Percentiles rank a stretch among this genome's conserved stretches.
Conservation (phyloP, 2,329 filamentous ascomycete species). For the Colletotrichum sp. region DNA sequence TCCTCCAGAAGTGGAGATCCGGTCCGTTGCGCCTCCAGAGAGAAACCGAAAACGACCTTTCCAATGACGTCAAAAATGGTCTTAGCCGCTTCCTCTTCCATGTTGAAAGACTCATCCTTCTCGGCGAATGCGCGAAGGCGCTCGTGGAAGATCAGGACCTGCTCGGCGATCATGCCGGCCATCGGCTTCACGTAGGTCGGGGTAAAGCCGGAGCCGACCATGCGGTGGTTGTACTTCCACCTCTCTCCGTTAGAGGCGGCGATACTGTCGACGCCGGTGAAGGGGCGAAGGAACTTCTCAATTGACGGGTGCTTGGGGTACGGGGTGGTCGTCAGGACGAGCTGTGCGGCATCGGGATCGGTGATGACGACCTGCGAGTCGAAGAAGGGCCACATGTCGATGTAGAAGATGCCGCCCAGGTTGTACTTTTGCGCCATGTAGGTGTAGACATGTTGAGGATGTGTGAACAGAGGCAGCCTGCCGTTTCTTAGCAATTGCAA, state of each 20-base stretch:
- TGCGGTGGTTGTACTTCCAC: constrained; percentile 33
- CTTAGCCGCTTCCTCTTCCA: constrained; percentile 26
- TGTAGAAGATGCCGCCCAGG: constrained; percentile 34
- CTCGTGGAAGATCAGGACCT: constrained; percentile 27
- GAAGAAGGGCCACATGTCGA: constrained; percentile 34
- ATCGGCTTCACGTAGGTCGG: constrained; percentile 27
- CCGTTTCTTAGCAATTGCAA: background rate
- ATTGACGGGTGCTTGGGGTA: constrained; percentile 23
- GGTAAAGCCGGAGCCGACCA: constrained; percentile 32
- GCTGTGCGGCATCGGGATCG: constrained; percentile 28
- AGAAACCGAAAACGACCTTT: constrained; percentile 25
- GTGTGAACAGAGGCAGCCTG: constrained; percentile 25
- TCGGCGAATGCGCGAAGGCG: constrained; percentile 17
- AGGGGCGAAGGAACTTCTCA: constrained; percentile 25
- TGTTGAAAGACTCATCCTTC: constrained; percentile 23
- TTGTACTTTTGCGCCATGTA: constrained; percentile 25
- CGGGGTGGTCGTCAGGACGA: constrained; percentile 25
- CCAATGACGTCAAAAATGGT: constrained; percentile 28
- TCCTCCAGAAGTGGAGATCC: constrained; percentile 22
- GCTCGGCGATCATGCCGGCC: constrained; percentile 27
- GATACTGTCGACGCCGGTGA: constrained; percentile 27
- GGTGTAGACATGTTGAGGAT: constrained; percentile 28
- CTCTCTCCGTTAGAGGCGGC: constrained; percentile 28
- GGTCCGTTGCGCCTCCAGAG: constrained; percentile 23
- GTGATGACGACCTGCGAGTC: constrained; percentile 29